Conservation (phyloP, 2,329 filamentous ascomycete species). For the Fusarium sp. region DNA sequence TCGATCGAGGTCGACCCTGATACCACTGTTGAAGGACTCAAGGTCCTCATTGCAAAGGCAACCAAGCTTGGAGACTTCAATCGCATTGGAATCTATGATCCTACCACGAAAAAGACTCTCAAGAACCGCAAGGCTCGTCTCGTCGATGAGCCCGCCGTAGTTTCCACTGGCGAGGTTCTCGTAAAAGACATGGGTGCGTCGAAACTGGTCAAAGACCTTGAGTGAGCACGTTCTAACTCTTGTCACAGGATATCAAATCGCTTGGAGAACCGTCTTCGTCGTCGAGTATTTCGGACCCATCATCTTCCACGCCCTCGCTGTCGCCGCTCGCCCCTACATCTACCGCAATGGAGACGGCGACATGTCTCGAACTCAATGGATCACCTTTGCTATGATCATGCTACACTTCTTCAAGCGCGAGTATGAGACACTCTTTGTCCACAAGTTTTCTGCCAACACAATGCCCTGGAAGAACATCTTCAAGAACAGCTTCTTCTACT, state of each 20-base stretch:
- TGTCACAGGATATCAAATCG: constrained; percentile 80
- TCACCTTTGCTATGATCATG: constrained; percentile 78
- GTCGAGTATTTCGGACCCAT: constrained; percentile 95
- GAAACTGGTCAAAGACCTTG: background rate
- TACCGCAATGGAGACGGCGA: constrained; percentile 57
- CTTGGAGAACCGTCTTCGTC: constrained; percentile 93
- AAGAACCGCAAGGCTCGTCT: constrained; percentile 69
- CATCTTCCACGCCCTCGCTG: constrained; percentile 81
- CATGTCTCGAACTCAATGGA: constrained; percentile 75
- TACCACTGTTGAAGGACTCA: constrained; percentile 70
- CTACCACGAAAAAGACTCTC: constrained; percentile 69
- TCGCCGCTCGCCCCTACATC: constrained; percentile 76
- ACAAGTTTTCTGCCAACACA: constrained; percentile 93
- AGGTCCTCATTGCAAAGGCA: constrained; percentile 63
- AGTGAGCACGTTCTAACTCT: background rate
- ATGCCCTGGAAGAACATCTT: constrained; percentile 94
- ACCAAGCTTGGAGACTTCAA: constrained; percentile 66
- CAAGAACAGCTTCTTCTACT: constrained; percentile 97
- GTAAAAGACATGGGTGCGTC: constrained; percentile 91
- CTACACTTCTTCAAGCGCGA: constrained; percentile 96
- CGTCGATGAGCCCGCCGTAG: constrained; percentile 59
- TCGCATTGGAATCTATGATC: constrained; percentile 71
- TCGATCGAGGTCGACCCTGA: constrained; percentile 60
- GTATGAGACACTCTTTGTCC: constrained; percentile 91
- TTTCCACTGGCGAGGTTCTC: constrained; percentile 69